Evolutionary conservation across 768 basidiomycete genomes (phyloP), one percentile per base, ranked within the genome.

Genomic region (Epithele typhae): DNA sequence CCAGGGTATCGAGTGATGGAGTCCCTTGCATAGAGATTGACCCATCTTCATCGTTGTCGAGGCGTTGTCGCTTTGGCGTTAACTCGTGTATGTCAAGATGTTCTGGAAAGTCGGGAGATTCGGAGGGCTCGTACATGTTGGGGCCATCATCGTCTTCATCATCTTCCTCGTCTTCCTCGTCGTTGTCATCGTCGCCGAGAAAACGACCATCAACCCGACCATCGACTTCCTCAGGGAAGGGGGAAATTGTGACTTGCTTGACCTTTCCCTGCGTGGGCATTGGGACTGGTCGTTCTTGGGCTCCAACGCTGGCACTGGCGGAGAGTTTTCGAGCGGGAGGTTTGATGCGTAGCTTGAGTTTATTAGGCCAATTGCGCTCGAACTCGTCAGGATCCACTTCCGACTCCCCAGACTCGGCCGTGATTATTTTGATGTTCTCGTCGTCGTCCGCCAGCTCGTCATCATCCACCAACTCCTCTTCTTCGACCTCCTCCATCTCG

Each of bases 291-390:
- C 25, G 10, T 27, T 45, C 25, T 18, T 25, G 34, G 6, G 33
- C 17, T 12, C 23, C 32, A 23, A 43, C 3, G 12, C 30, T 18
- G 27, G 30, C 40, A 24, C 45, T 45, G 27, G 23, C 21, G 5
- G 51, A 36, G 7, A 52, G 40, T 37, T 40, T 58, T 25, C 65
- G 59, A 3, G 64, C 53, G 45, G 65, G 61, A 43, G 68, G 47
- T 54, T 64, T 67, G 61, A 71, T 61, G 46, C 67, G 67, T 21
- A 71, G 55, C 56, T 63, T 73, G 52, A 66, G 58, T 37, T 61
- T 68, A 63, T 62, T 57, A 64, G 58, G 49, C 42, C 32, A 70
- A 62, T 51, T 59, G 61, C 53, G 52, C 42, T 58, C 55, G 46
- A 52, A 37, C 55, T 59, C 60, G 36, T 62, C 59, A n/a, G 61